A percentile compares a stretch with the other conserved stretches of the same genome.
Evolutionary conservation across 2,329 filamentous ascomycete species (phyloP).

Genomic region (Penicillium sp.): DNA sequence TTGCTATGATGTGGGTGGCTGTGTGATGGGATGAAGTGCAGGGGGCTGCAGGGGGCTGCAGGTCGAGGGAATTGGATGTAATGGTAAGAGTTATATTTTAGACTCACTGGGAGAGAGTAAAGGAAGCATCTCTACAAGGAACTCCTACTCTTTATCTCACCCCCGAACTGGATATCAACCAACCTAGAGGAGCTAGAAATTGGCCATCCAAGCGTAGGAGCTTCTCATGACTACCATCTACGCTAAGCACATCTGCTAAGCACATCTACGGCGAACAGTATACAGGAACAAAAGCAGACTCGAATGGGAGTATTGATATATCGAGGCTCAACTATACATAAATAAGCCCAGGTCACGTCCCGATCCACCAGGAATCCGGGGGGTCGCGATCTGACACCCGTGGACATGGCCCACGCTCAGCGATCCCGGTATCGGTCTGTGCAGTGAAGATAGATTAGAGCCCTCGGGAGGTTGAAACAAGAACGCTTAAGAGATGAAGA

Average conservation of each 20-base stretch:
- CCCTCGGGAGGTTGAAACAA: neutral
- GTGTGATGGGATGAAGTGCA: neutral
- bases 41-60: neutral
- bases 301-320: neutral
- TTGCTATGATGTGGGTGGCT: constrained; percentile 5
- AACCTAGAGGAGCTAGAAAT: neutral
- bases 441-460: neutral
- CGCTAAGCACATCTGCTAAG: neutral
- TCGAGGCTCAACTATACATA: constrained; percentile 1
- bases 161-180: neutral
- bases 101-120: neutral
- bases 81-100: neutral
- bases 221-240: neutral
- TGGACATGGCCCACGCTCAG: neutral
- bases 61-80: neutral
- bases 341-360: neutral
- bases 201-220: neutral
- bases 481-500: neutral
- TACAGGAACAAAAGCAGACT: neutral
- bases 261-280: neutral
- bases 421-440: neutral
- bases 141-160: too few relatives aligned
- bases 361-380: neutral
- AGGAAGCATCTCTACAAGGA: neutral
- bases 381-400: neutral